phyloP scores from a whole-genome alignment of 2,329 filamentous ascomycete genomes.

The Cephalotrichum gorgonifer region DNA sequence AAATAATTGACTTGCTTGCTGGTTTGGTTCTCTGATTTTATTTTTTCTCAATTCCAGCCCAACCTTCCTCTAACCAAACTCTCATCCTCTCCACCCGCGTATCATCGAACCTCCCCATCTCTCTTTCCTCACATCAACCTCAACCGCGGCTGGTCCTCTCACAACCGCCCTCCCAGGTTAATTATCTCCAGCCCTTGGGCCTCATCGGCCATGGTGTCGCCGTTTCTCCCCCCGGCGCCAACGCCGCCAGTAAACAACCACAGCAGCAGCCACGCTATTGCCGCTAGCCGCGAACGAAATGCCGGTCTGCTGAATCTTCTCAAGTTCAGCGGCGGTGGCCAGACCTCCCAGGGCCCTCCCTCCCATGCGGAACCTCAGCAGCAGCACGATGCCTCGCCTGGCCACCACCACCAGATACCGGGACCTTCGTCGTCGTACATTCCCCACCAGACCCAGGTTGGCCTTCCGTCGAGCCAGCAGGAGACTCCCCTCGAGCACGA shows the following conservation, averaged over 20 bases:
- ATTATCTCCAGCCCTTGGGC: constrained; percentile 3
- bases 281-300: constrained; percentile 34
- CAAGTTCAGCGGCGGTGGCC: constrained; percentile 40
- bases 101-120: neutral
- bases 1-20: neutral
- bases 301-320: constrained; percentile 49
- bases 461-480: constrained; percentile 7
- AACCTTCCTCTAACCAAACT: neutral
- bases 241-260: constrained; percentile 32
- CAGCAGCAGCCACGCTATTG: constrained; percentile 19
- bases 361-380: constrained; percentile 20
- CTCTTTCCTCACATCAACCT: neutral
- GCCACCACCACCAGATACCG: constrained; percentile 12
- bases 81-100: neutral
- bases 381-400: constrained; percentile 10
- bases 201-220: constrained; percentile 5
- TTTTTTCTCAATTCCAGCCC: constrained; percentile 7
- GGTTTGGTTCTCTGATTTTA: too few species aligned
- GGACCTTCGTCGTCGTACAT: constrained; percentile 5
- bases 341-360: constrained; percentile 8
- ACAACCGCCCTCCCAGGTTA: neutral
- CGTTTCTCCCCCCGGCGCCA: constrained; percentile 38
- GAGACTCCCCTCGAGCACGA: constrained; percentile 14
- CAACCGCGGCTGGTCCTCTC: neutral
- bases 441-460: constrained; percentile 13